Base-by-base conservation (phyloP, 2,329 filamentous ascomycete genomes). In the Alternaria infectoria region DNA sequence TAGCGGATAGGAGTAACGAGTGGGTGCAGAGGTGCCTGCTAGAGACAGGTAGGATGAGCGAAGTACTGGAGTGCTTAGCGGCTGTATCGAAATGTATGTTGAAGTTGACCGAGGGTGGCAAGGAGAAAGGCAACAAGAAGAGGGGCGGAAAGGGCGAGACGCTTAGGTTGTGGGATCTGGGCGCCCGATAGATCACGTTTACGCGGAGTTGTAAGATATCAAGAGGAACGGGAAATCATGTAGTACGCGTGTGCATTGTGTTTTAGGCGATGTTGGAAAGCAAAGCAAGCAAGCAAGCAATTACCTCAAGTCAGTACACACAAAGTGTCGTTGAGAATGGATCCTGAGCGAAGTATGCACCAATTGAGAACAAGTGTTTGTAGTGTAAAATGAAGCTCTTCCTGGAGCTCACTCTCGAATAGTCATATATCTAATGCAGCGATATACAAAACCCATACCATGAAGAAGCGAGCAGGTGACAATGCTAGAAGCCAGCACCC, bases 11-110 rank as follows among this genome's bases (percentile, higher is more conserved):
- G 25, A 61, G 65, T 3, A 76, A 72, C 30, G 66, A 64, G 46
- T 78, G 74, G 69, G 63, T 85, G 21, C 75, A 80, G 19, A 72
- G 75, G 25, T 67, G 74, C 28, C 81, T 85, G 56, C 50, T 81
- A 32, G 59, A 79, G 46, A 80, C 81, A 2, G 78, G 79, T 1
- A 66, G 81, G 28, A 83, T 85, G 82, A 71, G 75, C 21, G 81
- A 84, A 72, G 71, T 85, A 17, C 79, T 85, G 23, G 71, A 76
- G 74, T 87, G 87, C 11, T 89, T 98, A 76, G 93, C 95, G 1
- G 85, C 88, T 55, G 90, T 89, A 59, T 93, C 92, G 79, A 91
- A 92, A 79, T 89, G 90, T 3, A 87, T 92, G 81, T 77, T 89
- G 60, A 81, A 83, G 47, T 80, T 87, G 26, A 83, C 81, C 54